Percentiles rank a stretch among this genome's conserved stretches.
Evolutionary conservation across 164 flowering plant genomes (phyloP).

Genomic region (Macadamia tetraphylla): DNA sequence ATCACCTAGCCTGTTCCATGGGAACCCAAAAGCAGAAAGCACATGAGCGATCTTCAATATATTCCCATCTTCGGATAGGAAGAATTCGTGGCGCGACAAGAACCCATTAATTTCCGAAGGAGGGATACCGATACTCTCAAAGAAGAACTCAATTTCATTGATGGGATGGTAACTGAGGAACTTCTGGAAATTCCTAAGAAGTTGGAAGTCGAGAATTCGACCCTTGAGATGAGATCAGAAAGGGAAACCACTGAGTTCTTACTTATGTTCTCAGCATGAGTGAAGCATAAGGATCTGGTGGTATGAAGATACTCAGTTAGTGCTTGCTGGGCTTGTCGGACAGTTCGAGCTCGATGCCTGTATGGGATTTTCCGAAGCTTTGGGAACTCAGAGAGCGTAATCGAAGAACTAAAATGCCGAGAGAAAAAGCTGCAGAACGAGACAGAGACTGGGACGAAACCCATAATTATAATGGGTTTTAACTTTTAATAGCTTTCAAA

Average conservation of each 20-base stretch:
- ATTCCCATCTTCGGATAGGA: conserved; percentile 33
- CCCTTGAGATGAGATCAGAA: conserved; percentile 26
- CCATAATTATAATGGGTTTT: conserved; percentile 6
- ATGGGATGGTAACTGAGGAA: conserved; percentile 66
- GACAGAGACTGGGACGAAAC: conserved; percentile 2
- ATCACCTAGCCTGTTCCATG: conserved; percentile 59
- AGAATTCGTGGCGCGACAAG: conserved; percentile 40
- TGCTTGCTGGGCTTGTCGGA: conserved; percentile 44
- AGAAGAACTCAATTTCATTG: conserved; percentile 60
- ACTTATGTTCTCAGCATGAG: conserved; percentile 57
- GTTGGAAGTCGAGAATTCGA: conserved; percentile 22
- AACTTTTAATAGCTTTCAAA: not conserved
- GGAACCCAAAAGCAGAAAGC: conserved; percentile 50
- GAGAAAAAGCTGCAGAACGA: conserved; percentile 4
- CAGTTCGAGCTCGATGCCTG: conserved; percentile 25
- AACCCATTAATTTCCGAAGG: conserved; percentile 21
- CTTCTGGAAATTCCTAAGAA: conserved; percentile 30
- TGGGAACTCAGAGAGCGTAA: conserved; percentile 8
- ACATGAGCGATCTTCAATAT: conserved; percentile 32
- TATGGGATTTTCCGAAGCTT: conserved; percentile 24
- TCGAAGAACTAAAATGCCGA: conserved; percentile 22
- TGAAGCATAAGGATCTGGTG: conserved; percentile 46
- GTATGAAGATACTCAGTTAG: conserved; percentile 61
- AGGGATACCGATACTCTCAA: conserved; percentile 60
- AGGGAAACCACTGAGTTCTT: conserved; percentile 38